Evolutionary conservation across 345 rosid species (phyloP).

Genomic region (Eutrema japonicum): DNA sequence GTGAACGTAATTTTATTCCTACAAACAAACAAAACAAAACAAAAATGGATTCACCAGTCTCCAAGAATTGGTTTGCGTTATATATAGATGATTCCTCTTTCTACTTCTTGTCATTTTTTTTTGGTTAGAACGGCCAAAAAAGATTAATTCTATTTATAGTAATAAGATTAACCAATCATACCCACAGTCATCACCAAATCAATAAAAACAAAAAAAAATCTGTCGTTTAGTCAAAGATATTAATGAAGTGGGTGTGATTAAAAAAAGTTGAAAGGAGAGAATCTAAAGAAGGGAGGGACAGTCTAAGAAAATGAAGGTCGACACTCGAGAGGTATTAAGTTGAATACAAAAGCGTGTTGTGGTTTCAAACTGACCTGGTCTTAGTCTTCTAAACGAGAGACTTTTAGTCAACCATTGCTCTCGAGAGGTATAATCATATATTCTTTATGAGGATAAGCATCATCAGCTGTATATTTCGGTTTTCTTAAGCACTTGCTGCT

Average conservation of each 20-base stretch:
- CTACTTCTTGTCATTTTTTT: background rate
- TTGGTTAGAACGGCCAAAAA: background rate
- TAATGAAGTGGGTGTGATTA: slow-evolving; percentile 20
- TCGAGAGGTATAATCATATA: background rate
- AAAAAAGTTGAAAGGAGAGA: slow-evolving; percentile 10
- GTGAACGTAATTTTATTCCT: too few relatives aligned
- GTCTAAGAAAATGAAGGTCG: slow-evolving; percentile 5
- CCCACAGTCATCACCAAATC: slow-evolving; percentile 11
- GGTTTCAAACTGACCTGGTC: slow-evolving; percentile 44
- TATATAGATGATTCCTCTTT: background rate
- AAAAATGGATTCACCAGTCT: too few relatives aligned
- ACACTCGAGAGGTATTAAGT: slow-evolving; percentile 17
- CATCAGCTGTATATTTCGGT: too few relatives aligned
- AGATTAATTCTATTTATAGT: slow-evolving; percentile 2
- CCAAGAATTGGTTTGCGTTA: too few relatives aligned
- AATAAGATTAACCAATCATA: slow-evolving; percentile 32
- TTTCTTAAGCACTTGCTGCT: too few relatives aligned
- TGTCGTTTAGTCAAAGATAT: slow-evolving; percentile 35
- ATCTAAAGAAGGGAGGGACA: slow-evolving; percentile 34
- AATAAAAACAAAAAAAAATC: background rate
- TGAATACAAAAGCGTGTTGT: slow-evolving; percentile 41
- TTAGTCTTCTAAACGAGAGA: slow-evolving; percentile 31
- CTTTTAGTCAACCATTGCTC: slow-evolving; percentile 36
- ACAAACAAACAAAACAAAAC: too few relatives aligned
- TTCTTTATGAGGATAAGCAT: background rate